Base-by-base conservation (phyloP, 331 rosid genomes). In the Quercus lobata region DNA sequence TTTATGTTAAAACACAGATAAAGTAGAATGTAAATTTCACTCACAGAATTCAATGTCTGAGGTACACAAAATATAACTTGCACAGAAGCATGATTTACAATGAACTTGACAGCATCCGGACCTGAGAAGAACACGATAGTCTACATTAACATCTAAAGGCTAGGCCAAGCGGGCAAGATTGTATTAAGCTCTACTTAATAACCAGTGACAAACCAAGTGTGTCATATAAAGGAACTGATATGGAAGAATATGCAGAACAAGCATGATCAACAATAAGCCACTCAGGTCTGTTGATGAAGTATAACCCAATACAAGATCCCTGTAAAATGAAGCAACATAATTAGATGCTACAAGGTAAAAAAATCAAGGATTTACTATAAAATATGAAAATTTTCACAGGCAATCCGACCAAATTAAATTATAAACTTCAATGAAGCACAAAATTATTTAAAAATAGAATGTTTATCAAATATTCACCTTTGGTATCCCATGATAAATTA, bases 261-360 rank as follows among this genome's bases (percentile, higher is more conserved):
- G 98, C 99, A 87, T 96, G 98, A 86, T 96, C 99, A 89, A 93
- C 93, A 72, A 93, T 86, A 46, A 96, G 60, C 99, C 99, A 96
- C 87, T 96, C 99, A 17, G 99, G 99, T 89, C 97, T 88, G 88
- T 96, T 96, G 75, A 96, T 86, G 83, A 93, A 96, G 85, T 93
- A 96, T 83, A 96, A 79, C 82, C 99, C 99, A 76, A 96, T 63
- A 83, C 89, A 56, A 72, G 98, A 81, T 27, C 91, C 98, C 99
- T 96, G 89, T 58, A 74, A 66, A 71, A 72, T 66, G 10, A 34
- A 69, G 35, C 55, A 55, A 35, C 75, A 53, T 73, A 71, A 83
- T 58, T 73, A 58, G 73, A 81, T 76, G 53, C 62, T 32, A 25
- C 44, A 72, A 21, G 56, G 77, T 61, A 69, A 24, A 57, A 73